Evolutionary conservation across 108 stramenopile species (phyloP), one percentile per base, ranked within the genome.

Genomic region (Pseudonitzschia pungens): DNA sequence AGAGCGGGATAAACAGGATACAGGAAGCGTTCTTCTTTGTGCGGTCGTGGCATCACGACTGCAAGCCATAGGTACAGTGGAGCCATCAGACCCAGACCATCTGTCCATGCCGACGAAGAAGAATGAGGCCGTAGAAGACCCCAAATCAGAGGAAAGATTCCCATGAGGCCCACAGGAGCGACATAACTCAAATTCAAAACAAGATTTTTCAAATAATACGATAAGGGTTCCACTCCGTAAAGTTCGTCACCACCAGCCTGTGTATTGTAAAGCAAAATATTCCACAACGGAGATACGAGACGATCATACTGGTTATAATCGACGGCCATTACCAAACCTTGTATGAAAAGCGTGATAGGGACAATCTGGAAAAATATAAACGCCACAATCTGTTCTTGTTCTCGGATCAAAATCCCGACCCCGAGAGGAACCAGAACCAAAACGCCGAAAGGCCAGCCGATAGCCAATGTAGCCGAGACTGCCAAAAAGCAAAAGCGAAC

Each of bases 401-500:
- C 77, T 36, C 72, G 69, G 53, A 78, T 71, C 29, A 96, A 65
- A 58, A 95, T 78, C 71, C 82, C 75, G 27, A 96, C 52, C 33
- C 95, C 97, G 24, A 94, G 74, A 16, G 97, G 91, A 22, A 98
- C 79, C 83, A 98, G 97, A 36, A 98, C 68, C 42, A 96, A 72
- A 2, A 89, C 97, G 14, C 92, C 96, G 79, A 99, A 99, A 16
- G 99, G 99, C 99, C 99, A 99, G 32, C 98, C 97, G 18, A 92
- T 77, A 16, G 82, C 84, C 36, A 97, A 54, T 2, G 93, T 89
- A 22, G 96, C 91, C 14, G 86, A 9, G n/a, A 96, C 69, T 18
- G 87, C 96, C 48, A 81, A 78, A 9, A 90, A 20, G 65, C 86
- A 81, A 29, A 95, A 93, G 14, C 28, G 60, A 44, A 32, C 52